Percentiles rank a stretch among this genome's conserved stretches.
phyloP scores from a whole-genome alignment of 352 stramenopile genomes.

The Phytophthora rubi region DNA sequence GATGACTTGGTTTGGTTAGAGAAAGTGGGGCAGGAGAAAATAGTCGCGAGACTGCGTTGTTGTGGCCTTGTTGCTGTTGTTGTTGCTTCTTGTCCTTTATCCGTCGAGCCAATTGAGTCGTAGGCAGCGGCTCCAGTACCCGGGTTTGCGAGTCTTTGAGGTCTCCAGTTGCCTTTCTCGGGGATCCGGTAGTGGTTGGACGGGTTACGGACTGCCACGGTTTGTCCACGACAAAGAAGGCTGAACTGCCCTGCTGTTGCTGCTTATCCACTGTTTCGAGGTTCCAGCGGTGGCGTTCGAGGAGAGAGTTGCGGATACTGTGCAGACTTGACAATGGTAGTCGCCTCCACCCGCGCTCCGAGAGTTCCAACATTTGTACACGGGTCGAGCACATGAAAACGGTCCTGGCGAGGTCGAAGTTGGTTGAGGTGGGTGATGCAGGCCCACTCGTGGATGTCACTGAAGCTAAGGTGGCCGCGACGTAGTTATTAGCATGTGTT shows the following conservation, averaged over 20 bases:
- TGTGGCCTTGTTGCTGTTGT: constrained; percentile 33
- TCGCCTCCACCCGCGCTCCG: constrained; percentile 66
- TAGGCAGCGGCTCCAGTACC: constrained; percentile 32
- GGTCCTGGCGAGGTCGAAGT: constrained; percentile 41
- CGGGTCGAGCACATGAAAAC: constrained; percentile 71
- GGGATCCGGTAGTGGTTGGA: constrained; percentile 5
- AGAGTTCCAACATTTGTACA: constrained; percentile 69
- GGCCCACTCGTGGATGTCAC: constrained; percentile 12
- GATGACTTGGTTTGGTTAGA: constrained; percentile 7
- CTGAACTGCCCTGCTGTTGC: constrained; percentile 27
- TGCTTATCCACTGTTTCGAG: constrained; percentile 42
- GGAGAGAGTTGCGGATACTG: constrained; percentile 50
- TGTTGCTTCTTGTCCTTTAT: constrained; percentile 57
- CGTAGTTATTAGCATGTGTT: constrained; percentile 17
- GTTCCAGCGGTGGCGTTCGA: constrained; percentile 72
- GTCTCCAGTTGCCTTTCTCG: constrained; percentile 12
- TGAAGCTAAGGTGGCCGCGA: constrained; percentile 35
- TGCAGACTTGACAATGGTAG: constrained; percentile 51
- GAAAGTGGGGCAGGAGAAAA: constrained; percentile 17
- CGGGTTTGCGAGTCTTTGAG: constrained; percentile 21
- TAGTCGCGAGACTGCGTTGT: constrained; percentile 21
- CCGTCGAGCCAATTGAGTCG: constrained; percentile 55
- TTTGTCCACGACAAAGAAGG: constrained; percentile 52
- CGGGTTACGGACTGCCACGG: constrained; percentile 53
- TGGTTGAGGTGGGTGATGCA: background rate